Evolutionary conservation across 768 basidiomycete genomes (phyloP), one percentile per base, ranked within the genome.

Genomic region (Tulasnella sp.): DNA sequence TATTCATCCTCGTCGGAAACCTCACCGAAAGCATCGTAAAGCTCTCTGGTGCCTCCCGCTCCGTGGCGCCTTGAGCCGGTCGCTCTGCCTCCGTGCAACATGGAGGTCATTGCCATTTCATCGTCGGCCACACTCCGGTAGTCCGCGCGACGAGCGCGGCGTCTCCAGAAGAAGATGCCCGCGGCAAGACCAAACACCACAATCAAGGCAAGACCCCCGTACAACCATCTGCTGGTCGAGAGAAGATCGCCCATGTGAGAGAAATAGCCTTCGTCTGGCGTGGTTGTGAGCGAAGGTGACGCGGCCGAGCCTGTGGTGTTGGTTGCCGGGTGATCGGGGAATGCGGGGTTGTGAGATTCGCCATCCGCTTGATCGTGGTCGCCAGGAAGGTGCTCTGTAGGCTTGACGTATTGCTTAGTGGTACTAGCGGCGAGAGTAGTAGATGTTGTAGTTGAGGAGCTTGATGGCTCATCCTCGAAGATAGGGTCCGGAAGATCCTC

Each of bases 11-110:
- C 92, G 79, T 94, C 95, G 40, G 91, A 92, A 37, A 91, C 88
- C 82, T 95, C 95, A 46, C 95, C 95, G 84, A 99, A 99, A 23
- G 97, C 96, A 84, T 99, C 96, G 82, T 98, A 99, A 79, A 99
- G 83, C 84, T 98, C 97, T 85, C 92, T 92, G 73, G 95, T 93
- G 55, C 55, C 80, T 23, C 80, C 78, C 71, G 48, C 57, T 55
- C 79, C 81, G 11, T 77, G 77, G 7, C 80, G 80, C 48, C 87
- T 85, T 32, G 87, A 81, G 44, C 83, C 81, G 16, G 84, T 80
- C 39, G 86, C 84, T 5, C 85, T 82, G 32, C 86, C 84, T 0
- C 85, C 82, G 26, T 85, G 74, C 26, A 88, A 86, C 40, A 98
- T 83, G 5, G 91, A 83, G 73, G 88, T 89, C 94, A 99, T 95